Evolutionary conservation across 176 grass and related monocot genomes (phyloP).

Genomic region (Oryza rufipogon): DNA sequence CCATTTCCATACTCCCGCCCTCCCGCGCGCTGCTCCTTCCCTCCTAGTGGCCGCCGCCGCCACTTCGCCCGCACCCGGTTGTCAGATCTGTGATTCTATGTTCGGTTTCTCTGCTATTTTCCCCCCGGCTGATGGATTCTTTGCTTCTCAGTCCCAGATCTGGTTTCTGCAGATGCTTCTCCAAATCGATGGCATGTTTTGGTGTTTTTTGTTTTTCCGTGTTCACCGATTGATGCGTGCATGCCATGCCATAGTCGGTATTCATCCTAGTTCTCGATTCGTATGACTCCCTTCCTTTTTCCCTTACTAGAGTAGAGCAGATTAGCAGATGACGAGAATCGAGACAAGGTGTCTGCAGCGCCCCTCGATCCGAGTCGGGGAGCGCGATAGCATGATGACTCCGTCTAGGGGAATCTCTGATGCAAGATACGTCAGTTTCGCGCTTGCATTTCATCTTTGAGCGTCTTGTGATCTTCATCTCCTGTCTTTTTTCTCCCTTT

Average conservation of each 20-base stretch:
- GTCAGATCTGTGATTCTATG: background rate
- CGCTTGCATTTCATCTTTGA: background rate
- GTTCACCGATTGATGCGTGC: background rate
- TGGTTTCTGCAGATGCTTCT: background rate
- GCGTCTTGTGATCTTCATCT: background rate
- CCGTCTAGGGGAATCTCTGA: conserved; percentile 64
- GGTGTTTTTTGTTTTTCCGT: background rate
- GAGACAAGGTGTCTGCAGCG: conserved; percentile 50
- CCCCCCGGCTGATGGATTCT: background rate
- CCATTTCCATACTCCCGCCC: too few species aligned
- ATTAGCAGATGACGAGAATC: conserved; percentile 10
- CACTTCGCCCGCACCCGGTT: too few species aligned
- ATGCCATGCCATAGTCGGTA: background rate
- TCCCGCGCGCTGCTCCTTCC: too few species aligned
- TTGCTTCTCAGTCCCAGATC: background rate
- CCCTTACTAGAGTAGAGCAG: background rate
- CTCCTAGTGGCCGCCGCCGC: too few species aligned
- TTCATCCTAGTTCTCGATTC: background rate
- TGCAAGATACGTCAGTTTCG: background rate
- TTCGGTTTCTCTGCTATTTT: background rate
- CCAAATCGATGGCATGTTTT: background rate
- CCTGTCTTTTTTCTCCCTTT: too few species aligned
- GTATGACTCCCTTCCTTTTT: background rate
- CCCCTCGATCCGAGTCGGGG: background rate
- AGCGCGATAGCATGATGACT: conserved; percentile 42